Conservation (phyloP, 2,329 filamentous ascomycete genomes). For the Botrytis fragariae region DNA sequence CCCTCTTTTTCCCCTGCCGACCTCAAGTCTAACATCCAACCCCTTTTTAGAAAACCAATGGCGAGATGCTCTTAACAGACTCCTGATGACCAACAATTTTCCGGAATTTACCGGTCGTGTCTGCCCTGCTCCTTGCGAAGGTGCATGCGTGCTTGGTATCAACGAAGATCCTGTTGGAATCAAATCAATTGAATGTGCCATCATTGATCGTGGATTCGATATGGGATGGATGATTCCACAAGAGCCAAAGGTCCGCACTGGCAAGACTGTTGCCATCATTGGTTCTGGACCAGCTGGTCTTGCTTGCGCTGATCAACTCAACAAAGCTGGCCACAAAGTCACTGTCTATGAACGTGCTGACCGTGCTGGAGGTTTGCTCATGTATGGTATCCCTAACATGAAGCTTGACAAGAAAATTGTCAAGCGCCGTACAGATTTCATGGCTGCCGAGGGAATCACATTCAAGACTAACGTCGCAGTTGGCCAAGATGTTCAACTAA, state of each 20-base stretch:
- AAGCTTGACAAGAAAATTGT: conserved; percentile 98
- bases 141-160: conserved; percentile 92
- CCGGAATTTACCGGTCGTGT: conserved; percentile 97
- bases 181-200: conserved; percentile 97
- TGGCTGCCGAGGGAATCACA: conserved; percentile 81
- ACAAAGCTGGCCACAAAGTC: conserved; percentile 83
- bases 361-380: conserved; percentile 84
- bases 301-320: conserved; percentile 87
- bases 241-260: conserved; percentile 75
- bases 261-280: conserved; percentile 85
- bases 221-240: conserved; percentile 95
- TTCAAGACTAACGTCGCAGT: conserved; percentile 78
- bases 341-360: conserved; percentile 93
- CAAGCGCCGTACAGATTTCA: conserved; percentile 91
- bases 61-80: conserved; percentile 85
- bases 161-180: conserved; percentile 97
- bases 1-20: background rate
- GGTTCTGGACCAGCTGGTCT: conserved; percentile 91
- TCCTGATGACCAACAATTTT: conserved; percentile 98
- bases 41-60: conserved; percentile 58
- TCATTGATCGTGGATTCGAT: conserved; percentile 95
- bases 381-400: conserved; percentile 99
- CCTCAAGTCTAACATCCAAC: background rate
- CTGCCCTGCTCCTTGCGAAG: conserved; percentile 93
- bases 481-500: conserved; percentile 69